Evolutionary conservation across 495 filamentous ascomycete genomes (phyloP), one percentile per base, ranked within the genome.

Genomic region (Tuber borchii): DNA sequence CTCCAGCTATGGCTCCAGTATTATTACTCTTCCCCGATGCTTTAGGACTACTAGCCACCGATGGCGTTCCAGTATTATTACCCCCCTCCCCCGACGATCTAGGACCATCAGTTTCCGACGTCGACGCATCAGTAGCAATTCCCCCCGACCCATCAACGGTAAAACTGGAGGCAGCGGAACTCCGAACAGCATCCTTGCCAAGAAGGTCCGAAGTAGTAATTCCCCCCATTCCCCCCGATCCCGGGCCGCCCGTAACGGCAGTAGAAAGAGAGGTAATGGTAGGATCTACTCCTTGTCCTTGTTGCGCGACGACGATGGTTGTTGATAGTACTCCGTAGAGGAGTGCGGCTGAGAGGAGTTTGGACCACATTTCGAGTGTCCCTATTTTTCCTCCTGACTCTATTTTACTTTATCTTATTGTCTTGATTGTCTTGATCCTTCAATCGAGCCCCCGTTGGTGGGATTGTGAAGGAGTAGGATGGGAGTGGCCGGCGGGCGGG

Each of bases 1-100:
- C 82, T 51, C 82, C 82, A n/a, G 71, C 72, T 31, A 83, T 81
- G 4, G 74, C 68, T 19, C 72, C 79, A 10, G 46, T 48, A 46
- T 75, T 78, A 20, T 43, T 70, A 37, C 7, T 44, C 42, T 40
- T 26, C 34, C 34, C 34, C 34, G 34, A 37, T 2, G 34, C 34
- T 37, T n/a, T n/a, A n/a, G n/a, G n/a, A n/a, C n/a, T n/a, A n/a
- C n/a, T n/a, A n/a, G n/a, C n/a, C n/a, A n/a, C n/a, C n/a, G n/a
- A n/a, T n/a, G n/a, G n/a, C n/a, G n/a, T n/a, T n/a, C n/a, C n/a
- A n/a, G n/a, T n/a, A n/a, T n/a, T n/a, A n/a, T n/a, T n/a, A n/a
- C n/a, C n/a, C n/a, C n/a, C n/a, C n/a, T n/a, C n/a, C n/a, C n/a
- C n/a, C n/a, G n/a, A n/a, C n/a, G n/a, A n/a, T 39, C 4, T 39